A percentile compares a stretch with the other conserved stretches of the same genome.
These are phyloP conservation scores for Trametes versicolor DNA, from an alignment of 1,284 basidiomycete genomes.

Conservation along the genomic window DNA sequence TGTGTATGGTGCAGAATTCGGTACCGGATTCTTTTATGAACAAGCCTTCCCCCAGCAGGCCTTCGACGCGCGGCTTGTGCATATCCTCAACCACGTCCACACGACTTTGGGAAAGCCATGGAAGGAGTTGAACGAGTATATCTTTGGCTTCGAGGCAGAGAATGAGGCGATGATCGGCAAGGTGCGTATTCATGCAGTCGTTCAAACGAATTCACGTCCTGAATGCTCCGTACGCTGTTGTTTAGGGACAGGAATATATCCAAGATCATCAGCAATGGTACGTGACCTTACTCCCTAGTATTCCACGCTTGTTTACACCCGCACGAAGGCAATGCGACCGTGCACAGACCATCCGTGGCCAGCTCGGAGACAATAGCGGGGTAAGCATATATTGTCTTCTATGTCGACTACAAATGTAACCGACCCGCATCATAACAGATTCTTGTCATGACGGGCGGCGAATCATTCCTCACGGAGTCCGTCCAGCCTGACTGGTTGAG, in stretches of 20 bases:
- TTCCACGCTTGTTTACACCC: background rate
- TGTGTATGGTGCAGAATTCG: constrained; percentile 42
- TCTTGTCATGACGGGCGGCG: constrained; percentile 51
- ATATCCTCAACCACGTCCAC: constrained; percentile 53
- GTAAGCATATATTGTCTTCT: constrained; percentile 19
- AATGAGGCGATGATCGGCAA: constrained; percentile 52
- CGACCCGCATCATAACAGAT: constrained; percentile 36
- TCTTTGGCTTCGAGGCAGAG: constrained; percentile 57
- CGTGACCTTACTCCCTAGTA: background rate
- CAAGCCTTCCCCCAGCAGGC: constrained; percentile 34
- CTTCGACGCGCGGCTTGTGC: constrained; percentile 46
- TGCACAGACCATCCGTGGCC: constrained; percentile 46
- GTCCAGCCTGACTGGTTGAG: constrained; percentile 47
- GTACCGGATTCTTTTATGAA: constrained; percentile 38
- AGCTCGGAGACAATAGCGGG: constrained; percentile 42
- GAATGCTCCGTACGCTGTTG: background rate
- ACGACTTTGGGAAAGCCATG: constrained; percentile 50
- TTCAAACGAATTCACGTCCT: background rate
- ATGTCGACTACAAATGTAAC: background rate
- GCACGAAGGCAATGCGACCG: constrained; percentile 50
- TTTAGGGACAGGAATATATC: constrained; percentile 41
- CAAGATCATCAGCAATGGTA: constrained; percentile 41
- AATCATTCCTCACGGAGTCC: constrained; percentile 48
- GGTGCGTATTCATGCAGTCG: background rate
- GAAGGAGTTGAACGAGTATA: constrained; percentile 54